phyloP scores from a whole-genome alignment of 2,329 filamentous ascomycete genomes.

The Botryosphaeria agaves region DNA sequence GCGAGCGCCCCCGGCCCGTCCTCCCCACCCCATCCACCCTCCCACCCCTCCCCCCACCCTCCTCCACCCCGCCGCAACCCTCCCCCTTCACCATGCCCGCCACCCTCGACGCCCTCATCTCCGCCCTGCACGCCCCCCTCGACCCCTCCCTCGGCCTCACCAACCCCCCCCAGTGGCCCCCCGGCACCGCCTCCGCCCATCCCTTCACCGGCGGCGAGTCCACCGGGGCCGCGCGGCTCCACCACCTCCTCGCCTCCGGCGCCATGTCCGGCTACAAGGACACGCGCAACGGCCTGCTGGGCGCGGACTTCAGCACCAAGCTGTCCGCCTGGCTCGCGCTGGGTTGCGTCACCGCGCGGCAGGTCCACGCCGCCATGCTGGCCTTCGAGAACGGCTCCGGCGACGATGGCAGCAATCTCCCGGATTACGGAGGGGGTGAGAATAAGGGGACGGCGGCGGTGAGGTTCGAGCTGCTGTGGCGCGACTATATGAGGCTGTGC shows the following conservation, averaged over 20 bases:
- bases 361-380: constrained; percentile 50
- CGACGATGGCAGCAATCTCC: constrained; percentile 14
- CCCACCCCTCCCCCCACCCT: constrained; percentile 37
- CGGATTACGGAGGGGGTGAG: constrained; percentile 46
- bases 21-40: constrained; percentile 39
- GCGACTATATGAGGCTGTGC: constrained; percentile 68
- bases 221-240: constrained; percentile 38
- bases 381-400: constrained; percentile 48
- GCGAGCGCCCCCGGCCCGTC: constrained; percentile 41
- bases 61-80: constrained; percentile 39
- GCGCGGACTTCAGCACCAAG: constrained; percentile 57
- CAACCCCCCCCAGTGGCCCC: constrained; percentile 35
- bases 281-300: constrained; percentile 54
- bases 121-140: constrained; percentile 41
- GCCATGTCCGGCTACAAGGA: constrained; percentile 48
- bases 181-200: constrained; percentile 39
- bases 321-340: constrained; percentile 56
- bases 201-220: constrained; percentile 53
- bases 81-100: constrained; percentile 46
- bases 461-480: constrained; percentile 58
- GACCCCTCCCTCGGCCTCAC: constrained; percentile 28
- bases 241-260: constrained; percentile 42
- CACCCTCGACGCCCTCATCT: constrained; percentile 33
- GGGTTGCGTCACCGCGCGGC: constrained; percentile 55
- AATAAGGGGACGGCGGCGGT: constrained; percentile 53